These are phyloP conservation scores for Xylaria hypoxylon DNA, from an alignment of 2,329 filamentous ascomycete genomes.

Conservation along the genomic window DNA sequence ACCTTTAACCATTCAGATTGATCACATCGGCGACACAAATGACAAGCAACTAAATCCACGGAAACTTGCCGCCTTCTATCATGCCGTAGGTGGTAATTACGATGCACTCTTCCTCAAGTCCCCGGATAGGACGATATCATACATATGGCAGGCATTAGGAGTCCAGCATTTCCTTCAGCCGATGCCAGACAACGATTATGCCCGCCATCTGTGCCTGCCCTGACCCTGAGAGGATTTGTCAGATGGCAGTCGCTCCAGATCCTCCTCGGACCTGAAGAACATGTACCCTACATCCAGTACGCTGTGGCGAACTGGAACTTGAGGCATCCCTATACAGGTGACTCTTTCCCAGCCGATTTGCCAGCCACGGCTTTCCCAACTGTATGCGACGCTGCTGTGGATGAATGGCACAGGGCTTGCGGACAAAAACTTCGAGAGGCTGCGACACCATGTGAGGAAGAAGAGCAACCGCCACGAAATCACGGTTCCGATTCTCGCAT, in stretches of 20 bases:
- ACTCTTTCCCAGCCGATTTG: constrained; percentile 71
- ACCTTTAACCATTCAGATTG: constrained; percentile 57
- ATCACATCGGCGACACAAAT: constrained; percentile 68
- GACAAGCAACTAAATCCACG: constrained; percentile 68
- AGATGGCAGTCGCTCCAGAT: constrained; percentile 95
- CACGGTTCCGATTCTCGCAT: constrained; percentile 45
- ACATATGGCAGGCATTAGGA: constrained; percentile 91
- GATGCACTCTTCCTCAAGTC: constrained; percentile 84
- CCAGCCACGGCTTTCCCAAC: constrained; percentile 75
- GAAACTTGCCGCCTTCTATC: constrained; percentile 83
- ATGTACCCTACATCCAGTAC: constrained; percentile 84
- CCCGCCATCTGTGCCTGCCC: constrained; percentile 82
- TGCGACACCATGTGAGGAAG: constrained; percentile 55
- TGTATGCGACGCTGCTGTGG: constrained; percentile 80
- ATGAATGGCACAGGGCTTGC: constrained; percentile 86
- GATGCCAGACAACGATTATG: constrained; percentile 78
- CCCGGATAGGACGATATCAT: constrained; percentile 80
- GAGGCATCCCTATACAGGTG: constrained; percentile 78
- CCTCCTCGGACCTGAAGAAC: constrained; percentile 86
- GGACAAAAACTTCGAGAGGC: constrained; percentile 76
- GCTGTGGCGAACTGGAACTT: constrained; percentile 83
- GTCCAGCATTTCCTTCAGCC: constrained; percentile 85
- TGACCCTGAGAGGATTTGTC: constrained; percentile 87
- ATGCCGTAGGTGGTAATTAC: constrained; percentile 78
- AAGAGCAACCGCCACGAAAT: constrained; percentile 44